Evolutionary conservation across 2,329 filamentous ascomycete species (phyloP).

Genomic region (Aaosphaeria arxii): DNA sequence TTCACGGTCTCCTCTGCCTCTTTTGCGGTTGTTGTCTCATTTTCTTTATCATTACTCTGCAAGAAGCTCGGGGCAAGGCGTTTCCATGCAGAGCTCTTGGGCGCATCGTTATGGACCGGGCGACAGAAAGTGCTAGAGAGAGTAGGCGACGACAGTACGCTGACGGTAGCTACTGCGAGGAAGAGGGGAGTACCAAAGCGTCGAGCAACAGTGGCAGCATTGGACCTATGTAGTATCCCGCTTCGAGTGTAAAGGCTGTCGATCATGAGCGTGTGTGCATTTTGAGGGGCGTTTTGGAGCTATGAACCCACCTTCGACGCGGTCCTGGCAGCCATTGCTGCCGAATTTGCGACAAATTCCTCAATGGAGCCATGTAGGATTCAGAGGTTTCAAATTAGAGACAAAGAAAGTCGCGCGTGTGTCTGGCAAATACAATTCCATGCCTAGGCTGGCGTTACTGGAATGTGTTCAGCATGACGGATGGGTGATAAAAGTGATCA

Average conservation of each 20-base stretch:
- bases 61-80: slow-evolving; percentile 1
- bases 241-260: slow-evolving; percentile 21
- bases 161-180: slow-evolving; percentile 19
- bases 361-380: background rate
- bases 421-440: background rate
- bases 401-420: background rate
- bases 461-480: slow-evolving; percentile 9
- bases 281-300: background rate
- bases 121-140: slow-evolving; percentile 14
- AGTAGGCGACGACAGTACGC: slow-evolving; percentile 14
- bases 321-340: slow-evolving; percentile 25
- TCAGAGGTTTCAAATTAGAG: background rate
- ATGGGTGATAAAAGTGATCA: background rate
- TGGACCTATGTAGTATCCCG: slow-evolving; percentile 7
- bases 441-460: slow-evolving; percentile 17
- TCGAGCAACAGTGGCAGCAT: slow-evolving; percentile 11
- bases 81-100: slow-evolving; percentile 16
- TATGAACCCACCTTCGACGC: slow-evolving; percentile 22
- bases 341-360: slow-evolving; percentile 13
- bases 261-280: background rate
- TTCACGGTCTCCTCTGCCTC: slow-evolving; percentile 15
- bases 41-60: slow-evolving; percentile 5
- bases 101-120: slow-evolving; percentile 27
- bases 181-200: slow-evolving; percentile 30
- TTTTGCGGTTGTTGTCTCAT: slow-evolving; percentile 15